Evolutionary conservation across 2,329 filamentous ascomycete species (phyloP).

Genomic region (Hypoxylon sp.): DNA sequence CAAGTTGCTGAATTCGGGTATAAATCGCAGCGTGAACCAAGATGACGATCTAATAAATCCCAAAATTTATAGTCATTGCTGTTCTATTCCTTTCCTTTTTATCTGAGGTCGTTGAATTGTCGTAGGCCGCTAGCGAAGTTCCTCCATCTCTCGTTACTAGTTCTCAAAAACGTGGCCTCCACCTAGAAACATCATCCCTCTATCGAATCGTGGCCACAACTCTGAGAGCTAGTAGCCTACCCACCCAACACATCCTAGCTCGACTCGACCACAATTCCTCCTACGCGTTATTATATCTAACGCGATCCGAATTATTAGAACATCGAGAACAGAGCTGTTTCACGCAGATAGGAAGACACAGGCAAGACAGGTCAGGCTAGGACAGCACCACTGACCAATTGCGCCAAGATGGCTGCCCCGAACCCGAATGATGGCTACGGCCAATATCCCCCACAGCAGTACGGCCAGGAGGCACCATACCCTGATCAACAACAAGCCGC

Average conservation of each 20-base stretch:
- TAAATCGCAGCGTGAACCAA: conserved; percentile 23
- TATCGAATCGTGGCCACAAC: conserved; percentile 42
- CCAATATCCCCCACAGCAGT: conserved; percentile 61
- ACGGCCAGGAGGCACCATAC: conserved; percentile 58
- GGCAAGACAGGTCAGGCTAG: conserved; percentile 18
- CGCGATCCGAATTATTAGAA: conserved; percentile 12
- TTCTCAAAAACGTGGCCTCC: conserved; percentile 45
- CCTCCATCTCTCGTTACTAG: conserved; percentile 17
- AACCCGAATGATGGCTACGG: conserved; percentile 67
- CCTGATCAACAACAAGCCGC: conserved; percentile 55
- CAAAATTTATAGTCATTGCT: conserved; percentile 15
- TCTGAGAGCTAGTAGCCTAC: conserved; percentile 8
- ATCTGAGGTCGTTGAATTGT: conserved; percentile 2
- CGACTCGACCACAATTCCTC: conserved; percentile 7
- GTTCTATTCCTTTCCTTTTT: conserved; percentile 2
- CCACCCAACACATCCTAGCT: conserved; percentile 13
- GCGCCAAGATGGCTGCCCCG: conserved; percentile 68
- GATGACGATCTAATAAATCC: conserved; percentile 35
- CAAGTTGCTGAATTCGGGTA: conserved; percentile 42
- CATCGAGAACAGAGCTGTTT: conserved; percentile 7
- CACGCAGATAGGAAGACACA: conserved; percentile 11
- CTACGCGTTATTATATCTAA: conserved; percentile 4
- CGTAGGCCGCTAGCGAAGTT: conserved; percentile 5
- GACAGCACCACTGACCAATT: conserved; percentile 29
- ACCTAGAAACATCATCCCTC: conserved; percentile 21